Base-by-base conservation (phyloP, 176 grass and related monocot genomes). In the Phyllostachys edulis region DNA sequence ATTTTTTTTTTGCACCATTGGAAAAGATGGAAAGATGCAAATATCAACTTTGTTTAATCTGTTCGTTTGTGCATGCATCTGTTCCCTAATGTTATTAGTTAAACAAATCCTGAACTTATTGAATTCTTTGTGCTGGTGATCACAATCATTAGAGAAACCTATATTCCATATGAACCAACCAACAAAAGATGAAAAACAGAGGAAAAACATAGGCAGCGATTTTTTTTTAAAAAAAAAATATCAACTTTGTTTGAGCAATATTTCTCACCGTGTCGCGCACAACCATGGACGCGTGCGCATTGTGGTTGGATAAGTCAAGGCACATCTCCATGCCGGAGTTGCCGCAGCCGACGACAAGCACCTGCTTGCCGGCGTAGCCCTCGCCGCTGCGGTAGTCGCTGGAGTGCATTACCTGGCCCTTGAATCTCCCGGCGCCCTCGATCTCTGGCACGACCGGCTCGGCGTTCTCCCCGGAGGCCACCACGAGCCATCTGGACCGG, bases 261-360 rank as follows among this genome's bases (percentile, higher is more conserved):
- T 20, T 27, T 41, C 96, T 80, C 71, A 98, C 96, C 76, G 87
- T 57, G 71, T 92, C 93, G 36, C 93, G 92, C 1, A 98, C 96
- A 27, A 98, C 96, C 77, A 98, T 85, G 59, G 93, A 93, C 15
- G 96, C 85, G 7, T 41, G 44, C 46, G 92, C 96, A 84, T 91
- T 91, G 76, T 95, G 64, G 62, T 95, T 90, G 85, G 85, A 85
- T 47, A 98, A 89, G 76, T 98, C 96, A 4, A 98, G 82, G 3
- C 73, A 85, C 23, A 98, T 81, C 78, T 98, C 96, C 96, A 95
- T 98, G 0, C 91, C 96, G 0, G 96, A 98, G 64, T 98, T 98
- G 14, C 96, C 96, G 26, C 93, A 95, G 23, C 96, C 96, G 40
- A 98, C 87, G 67, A 98, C 91, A 41, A 98, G 89, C 38, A 87